Evolutionary conservation across 768 basidiomycete genomes (phyloP).

Genomic region (Serendipita sp.): DNA sequence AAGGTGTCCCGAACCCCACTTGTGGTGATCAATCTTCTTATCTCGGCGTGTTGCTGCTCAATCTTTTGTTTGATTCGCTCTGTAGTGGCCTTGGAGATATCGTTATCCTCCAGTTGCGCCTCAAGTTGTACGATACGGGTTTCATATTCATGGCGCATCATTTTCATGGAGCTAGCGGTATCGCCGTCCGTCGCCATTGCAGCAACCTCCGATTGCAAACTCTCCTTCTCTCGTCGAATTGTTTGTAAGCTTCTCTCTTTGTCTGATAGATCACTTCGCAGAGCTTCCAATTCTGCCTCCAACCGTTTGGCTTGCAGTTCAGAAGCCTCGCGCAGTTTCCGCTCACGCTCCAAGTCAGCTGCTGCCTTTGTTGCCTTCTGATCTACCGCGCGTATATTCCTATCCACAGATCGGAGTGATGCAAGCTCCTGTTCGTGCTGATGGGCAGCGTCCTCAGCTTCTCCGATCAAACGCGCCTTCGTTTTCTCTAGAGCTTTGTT

Average conservation of each 20-base stretch:
- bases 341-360: slow-evolving; percentile 50
- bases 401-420: slow-evolving; percentile 53
- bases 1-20: slow-evolving; percentile 40
- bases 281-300: slow-evolving; percentile 42
- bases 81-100: slow-evolving; percentile 32
- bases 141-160: slow-evolving; percentile 49
- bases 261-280: slow-evolving; percentile 40
- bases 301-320: slow-evolving; percentile 46
- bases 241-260: slow-evolving; percentile 35
- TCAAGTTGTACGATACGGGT: slow-evolving; percentile 46
- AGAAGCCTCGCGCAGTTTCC: slow-evolving; percentile 44
- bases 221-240: slow-evolving; percentile 45
- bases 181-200: slow-evolving; percentile 47
- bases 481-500: slow-evolving; percentile 81
- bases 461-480: slow-evolving; percentile 52
- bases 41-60: slow-evolving; percentile 54
- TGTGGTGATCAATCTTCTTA: slow-evolving; percentile 46
- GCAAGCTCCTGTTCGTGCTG: slow-evolving; percentile 57
- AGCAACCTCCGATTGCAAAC: slow-evolving; percentile 50
- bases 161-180: slow-evolving; percentile 36
- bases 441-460: slow-evolving; percentile 66
- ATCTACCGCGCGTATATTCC: slow-evolving; percentile 44
- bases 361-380: slow-evolving; percentile 40
- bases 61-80: slow-evolving; percentile 44
- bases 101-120: slow-evolving; percentile 40